Conservation (phyloP, 75 land plant species). For the Selaginella moellendorffii region DNA sequence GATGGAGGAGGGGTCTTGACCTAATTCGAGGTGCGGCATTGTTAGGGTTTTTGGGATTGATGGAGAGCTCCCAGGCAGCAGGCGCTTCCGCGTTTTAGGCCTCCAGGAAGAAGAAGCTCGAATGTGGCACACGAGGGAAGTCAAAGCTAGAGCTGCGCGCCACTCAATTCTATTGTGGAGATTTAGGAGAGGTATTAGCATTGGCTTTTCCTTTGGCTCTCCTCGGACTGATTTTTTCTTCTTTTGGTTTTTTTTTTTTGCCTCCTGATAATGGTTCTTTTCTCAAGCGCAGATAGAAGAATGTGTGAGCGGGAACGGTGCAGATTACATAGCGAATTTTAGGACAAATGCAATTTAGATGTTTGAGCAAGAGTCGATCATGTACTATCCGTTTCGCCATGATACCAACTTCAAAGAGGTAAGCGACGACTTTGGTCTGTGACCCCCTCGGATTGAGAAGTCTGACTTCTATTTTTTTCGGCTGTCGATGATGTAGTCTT, state of each 20-base stretch:
- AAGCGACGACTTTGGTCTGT: background rate
- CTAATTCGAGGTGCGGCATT: background rate
- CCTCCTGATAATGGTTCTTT: background rate
- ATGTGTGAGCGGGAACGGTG: background rate
- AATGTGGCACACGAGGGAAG: background rate
- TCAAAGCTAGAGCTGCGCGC: background rate
- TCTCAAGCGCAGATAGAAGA: background rate
- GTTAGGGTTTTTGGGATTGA: background rate
- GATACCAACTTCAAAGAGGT: slow-evolving; percentile 34
- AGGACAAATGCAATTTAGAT: background rate
- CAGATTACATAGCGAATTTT: background rate
- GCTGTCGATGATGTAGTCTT: slow-evolving; percentile 29
- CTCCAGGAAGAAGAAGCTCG: too few species aligned
- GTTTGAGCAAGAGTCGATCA: slow-evolving; percentile 10
- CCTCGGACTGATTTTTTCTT: background rate
- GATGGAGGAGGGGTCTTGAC: too few species aligned
- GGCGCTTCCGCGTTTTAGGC: too few species aligned
- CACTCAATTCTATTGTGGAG: background rate
- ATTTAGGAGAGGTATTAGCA: background rate
- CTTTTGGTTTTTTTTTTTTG: too few species aligned
- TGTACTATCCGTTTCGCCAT: slow-evolving; percentile 38
- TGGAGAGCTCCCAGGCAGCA: too few species aligned
- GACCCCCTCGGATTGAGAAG: background rate
- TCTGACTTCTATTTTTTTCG: background rate
- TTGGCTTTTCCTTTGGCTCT: too few species aligned